Percentiles rank a stretch among this genome's conserved stretches.
These are phyloP conservation scores for Somion occarium DNA, from an alignment of 1,284 basidiomycete genomes.

Conservation along the genomic window DNA sequence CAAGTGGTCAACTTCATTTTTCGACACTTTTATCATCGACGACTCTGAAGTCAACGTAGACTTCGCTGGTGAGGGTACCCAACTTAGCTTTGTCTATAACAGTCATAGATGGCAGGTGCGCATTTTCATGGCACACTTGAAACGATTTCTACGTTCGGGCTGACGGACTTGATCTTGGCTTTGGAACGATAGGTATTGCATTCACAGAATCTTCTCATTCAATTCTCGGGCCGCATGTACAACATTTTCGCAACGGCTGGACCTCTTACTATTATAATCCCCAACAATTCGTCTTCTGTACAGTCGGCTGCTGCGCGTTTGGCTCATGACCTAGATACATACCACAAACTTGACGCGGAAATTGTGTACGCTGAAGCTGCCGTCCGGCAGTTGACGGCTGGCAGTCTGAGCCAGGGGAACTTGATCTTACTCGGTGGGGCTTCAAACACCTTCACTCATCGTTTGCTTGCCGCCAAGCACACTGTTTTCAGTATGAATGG, in stretches of 20 bases:
- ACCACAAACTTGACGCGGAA: slow-evolving; percentile 65
- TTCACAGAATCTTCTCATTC: too few species aligned
- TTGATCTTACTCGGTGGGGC: slow-evolving; percentile 49
- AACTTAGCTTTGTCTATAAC: not conserved
- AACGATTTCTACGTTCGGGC: too few species aligned
- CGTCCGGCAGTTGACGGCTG: slow-evolving; percentile 8
- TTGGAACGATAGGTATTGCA: too few species aligned
- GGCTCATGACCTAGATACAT: slow-evolving; percentile 62
- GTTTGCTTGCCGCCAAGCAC: slow-evolving; percentile 20
- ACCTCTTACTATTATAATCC: slow-evolving; percentile 53
- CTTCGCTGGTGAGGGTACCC: slow-evolving; percentile 14
- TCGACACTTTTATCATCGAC: too few species aligned
- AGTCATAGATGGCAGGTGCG: not conserved
- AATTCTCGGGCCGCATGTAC: slow-evolving; percentile 56
- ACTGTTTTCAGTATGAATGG: slow-evolving; percentile 28
- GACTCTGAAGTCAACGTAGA: slow-evolving; percentile 3
- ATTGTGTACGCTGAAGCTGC: slow-evolving; percentile 48
- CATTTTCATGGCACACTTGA: not conserved
- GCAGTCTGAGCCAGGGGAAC: slow-evolving; percentile 41
- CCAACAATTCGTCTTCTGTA: slow-evolving; percentile 29
- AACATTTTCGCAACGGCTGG: slow-evolving; percentile 50
- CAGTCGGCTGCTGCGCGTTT: slow-evolving; percentile 56
- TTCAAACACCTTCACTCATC: slow-evolving; percentile 14
- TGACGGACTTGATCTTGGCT: too few species aligned
- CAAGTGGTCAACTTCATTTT: slow-evolving; percentile 5